Base-by-base conservation (phyloP, 176 grass and related monocot species). In the Pontederia crassipes region DNA sequence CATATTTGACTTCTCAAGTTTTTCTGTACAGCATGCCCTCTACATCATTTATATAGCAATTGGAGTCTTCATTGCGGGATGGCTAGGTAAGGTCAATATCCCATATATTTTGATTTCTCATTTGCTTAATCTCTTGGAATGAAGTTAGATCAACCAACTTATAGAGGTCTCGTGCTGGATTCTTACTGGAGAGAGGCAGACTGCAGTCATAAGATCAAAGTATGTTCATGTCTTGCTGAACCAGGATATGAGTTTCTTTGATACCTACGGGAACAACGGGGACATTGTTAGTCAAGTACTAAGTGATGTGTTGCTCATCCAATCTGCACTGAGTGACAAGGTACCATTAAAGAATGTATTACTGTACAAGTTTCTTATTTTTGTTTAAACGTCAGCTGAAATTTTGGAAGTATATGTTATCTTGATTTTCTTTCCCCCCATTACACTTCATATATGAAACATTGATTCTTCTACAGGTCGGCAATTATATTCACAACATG, bases 201-300 rank as follows among this genome's bases (percentile, higher is more conserved):
- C 93, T 59, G 93, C 93, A 65, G 93, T 98, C 61, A 98, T 98
- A 69, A 85, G 93, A 74, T 92, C 93, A 79, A 98, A 81, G 64
- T 98, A 98, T 52, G 93, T 98, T 57, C 87, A 98, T 32, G 93
- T 98, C 27, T 78, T 98, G 70, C 79, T 98, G 67, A 98, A 88
- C 75, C 93, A 98, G 78, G 93, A 98, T 48, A 98, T 98, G 93
- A 98, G 93, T 67, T 98, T 98, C 64, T 98, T 98, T 80, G 93
- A 98, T 80, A 98, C 93, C 29, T 98, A 98, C 51, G 93, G 93
- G 71, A 98, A 98, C 71, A 98, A 98, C 1, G 93, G 93, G 65
- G 93, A 98, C 64, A 98, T 98, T 51, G 93, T 98, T 70, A 98
- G 93, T 77, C 93, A 98, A 89, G 93, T 98, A 62, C 72, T 98